Conservation (phyloP, 768 basidiomycete species). For the Tulasnella calospora region DNA sequence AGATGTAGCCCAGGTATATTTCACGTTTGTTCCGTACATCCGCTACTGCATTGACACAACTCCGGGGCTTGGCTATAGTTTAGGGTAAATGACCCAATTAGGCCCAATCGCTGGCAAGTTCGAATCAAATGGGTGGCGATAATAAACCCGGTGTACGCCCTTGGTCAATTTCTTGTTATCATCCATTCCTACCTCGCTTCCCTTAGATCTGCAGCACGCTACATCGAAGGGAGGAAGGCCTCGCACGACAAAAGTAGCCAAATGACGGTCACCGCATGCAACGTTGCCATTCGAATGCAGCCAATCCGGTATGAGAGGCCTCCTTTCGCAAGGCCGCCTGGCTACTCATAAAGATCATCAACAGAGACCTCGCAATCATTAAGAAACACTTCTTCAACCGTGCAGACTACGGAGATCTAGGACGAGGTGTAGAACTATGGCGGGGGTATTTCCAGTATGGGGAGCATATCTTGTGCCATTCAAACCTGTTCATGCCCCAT, state of each 20-base stretch:
- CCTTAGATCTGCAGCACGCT: slow-evolving; percentile 59
- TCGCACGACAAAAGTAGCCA: slow-evolving; percentile 58
- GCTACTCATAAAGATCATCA: too few species aligned
- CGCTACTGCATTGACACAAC: not conserved
- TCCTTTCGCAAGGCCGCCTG: not conserved
- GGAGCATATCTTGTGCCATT: too few species aligned
- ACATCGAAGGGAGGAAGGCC: slow-evolving; percentile 51
- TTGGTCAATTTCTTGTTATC: too few species aligned
- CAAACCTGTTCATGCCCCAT: not conserved
- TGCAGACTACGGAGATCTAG: slow-evolving; percentile 45
- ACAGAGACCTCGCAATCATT: slow-evolving; percentile 56
- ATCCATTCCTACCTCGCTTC: not conserved
- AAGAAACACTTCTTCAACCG: slow-evolving; percentile 67
- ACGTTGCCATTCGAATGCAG: slow-evolving; percentile 70
- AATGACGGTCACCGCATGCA: slow-evolving; percentile 49
- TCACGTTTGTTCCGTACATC: not conserved
- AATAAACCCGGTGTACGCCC: too few species aligned
- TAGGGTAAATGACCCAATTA: slow-evolving; percentile 46
- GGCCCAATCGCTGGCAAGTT: slow-evolving; percentile 47
- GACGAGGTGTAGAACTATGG: slow-evolving; percentile 63
- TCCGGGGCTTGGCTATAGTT: not conserved
- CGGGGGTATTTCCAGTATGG: slow-evolving; percentile 67
- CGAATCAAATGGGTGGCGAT: slow-evolving; percentile 39
- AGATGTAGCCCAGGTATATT: slow-evolving; percentile 43
- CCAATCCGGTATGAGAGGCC: slow-evolving; percentile 45